Evolutionary conservation across 2,329 filamentous ascomycete genomes (phyloP).

Genomic region (Macroventuria anomochaeta): DNA sequence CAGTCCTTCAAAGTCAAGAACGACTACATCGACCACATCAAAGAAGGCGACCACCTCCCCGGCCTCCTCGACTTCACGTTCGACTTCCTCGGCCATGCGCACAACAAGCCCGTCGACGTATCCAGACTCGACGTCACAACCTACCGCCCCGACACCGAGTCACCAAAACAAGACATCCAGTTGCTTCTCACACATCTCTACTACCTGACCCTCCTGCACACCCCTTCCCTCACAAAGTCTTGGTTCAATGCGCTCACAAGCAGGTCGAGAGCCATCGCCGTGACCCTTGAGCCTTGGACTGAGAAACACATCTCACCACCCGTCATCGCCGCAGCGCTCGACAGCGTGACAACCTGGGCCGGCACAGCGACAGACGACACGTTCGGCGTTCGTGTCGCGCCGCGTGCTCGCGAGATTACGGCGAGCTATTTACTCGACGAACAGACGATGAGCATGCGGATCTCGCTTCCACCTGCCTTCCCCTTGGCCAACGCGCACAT

Average conservation of each 20-base stretch:
- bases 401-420: slow-evolving; percentile 74
- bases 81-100: slow-evolving; percentile 81
- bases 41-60: slow-evolving; percentile 71
- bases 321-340: slow-evolving; percentile 69
- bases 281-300: slow-evolving; percentile 83
- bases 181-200: slow-evolving; percentile 87
- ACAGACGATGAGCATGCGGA: slow-evolving; percentile 79
- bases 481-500: slow-evolving; percentile 82
- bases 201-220: slow-evolving; percentile 78
- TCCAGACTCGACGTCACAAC: slow-evolving; percentile 73
- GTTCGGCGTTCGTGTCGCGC: slow-evolving; percentile 73
- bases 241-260: slow-evolving; percentile 78
- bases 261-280: slow-evolving; percentile 77
- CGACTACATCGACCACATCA: slow-evolving; percentile 81
- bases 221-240: slow-evolving; percentile 77
- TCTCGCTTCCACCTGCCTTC: slow-evolving; percentile 80
- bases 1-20: slow-evolving; percentile 79
- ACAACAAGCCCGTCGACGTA: slow-evolving; percentile 72
- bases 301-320: slow-evolving; percentile 75
- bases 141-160: slow-evolving; percentile 66
- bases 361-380: slow-evolving; percentile 54
- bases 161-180: slow-evolving; percentile 75
- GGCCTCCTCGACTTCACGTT: slow-evolving; percentile 81
- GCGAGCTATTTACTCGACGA: slow-evolving; percentile 91
- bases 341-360: slow-evolving; percentile 71